phyloP scores from a whole-genome alignment of 176 grass and related monocot genomes.

The Microstegium vimineum region DNA sequence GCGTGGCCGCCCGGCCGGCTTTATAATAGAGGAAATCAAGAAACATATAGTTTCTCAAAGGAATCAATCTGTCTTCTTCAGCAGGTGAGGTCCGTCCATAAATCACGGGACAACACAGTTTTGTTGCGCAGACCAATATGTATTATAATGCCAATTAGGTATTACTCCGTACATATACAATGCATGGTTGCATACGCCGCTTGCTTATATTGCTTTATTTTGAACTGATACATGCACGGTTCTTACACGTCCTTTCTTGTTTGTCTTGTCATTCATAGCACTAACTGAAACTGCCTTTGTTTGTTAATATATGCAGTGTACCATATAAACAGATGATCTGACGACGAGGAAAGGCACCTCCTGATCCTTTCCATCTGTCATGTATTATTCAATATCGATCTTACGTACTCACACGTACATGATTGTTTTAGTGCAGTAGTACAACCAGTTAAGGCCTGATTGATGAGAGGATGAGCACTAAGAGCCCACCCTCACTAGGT shows the following conservation, averaged over 20 bases:
- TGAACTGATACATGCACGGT: neutral
- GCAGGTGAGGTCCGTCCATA: neutral
- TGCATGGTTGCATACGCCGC: no score
- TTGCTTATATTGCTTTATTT: neutral
- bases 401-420: neutral
- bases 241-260: neutral
- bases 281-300: neutral
- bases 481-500: conserved; percentile 5
- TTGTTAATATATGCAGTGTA: neutral
- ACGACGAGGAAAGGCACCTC: neutral
- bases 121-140: neutral
- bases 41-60: neutral
- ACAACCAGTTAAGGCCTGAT: neutral
- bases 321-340: neutral
- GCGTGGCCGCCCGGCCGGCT: neutral
- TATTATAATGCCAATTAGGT: no score
- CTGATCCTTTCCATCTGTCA: neutral
- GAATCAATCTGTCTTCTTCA: neutral
- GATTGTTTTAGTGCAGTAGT: neutral
- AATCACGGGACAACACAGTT: conserved; percentile 4
- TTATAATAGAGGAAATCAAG: neutral
- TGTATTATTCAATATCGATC: neutral
- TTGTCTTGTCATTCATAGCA: neutral
- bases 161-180: no score
- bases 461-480: conserved; percentile 27